These are phyloP conservation scores for Baudoinia panamericana DNA, from an alignment of 495 filamentous ascomycete species.

Conservation along the genomic window DNA sequence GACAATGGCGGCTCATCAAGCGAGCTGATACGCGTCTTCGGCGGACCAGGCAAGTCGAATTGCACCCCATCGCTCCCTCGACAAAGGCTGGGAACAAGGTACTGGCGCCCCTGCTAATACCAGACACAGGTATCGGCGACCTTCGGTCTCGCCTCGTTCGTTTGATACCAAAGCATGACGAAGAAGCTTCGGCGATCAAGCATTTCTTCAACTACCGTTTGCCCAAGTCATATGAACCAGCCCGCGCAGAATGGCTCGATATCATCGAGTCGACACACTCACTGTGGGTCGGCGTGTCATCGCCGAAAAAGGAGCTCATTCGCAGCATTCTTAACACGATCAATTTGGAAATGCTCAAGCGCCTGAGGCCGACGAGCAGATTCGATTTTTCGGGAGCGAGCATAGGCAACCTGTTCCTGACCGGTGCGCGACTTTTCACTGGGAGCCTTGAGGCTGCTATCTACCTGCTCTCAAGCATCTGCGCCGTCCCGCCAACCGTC, in stretches of 20 bases:
- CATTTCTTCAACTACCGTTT: conserved; percentile 77
- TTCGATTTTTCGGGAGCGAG: conserved; percentile 84
- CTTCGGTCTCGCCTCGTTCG: conserved; percentile 56
- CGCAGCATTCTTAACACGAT: conserved; percentile 76
- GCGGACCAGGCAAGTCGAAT: conserved; percentile 60
- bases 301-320: conserved; percentile 81
- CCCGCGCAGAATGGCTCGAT: conserved; percentile 66
- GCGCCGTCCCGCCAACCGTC: conserved; percentile 58
- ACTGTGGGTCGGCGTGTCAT: conserved; percentile 64
- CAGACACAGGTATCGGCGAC: conserved; percentile 15
- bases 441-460: conserved; percentile 31
- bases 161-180: conserved; percentile 53
- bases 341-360: conserved; percentile 84
- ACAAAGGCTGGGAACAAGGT: neutral
- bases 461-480: conserved; percentile 50
- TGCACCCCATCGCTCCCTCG: no score
- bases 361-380: conserved; percentile 58
- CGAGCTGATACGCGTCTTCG: conserved; percentile 84
- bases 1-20: conserved; percentile 91
- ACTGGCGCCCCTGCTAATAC: neutral
- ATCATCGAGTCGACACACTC: conserved; percentile 69
- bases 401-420: conserved; percentile 90
- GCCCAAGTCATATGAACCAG: conserved; percentile 34
- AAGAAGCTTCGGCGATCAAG: conserved; percentile 62
- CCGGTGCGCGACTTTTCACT: conserved; percentile 35